Conservation (phyloP, 768 basidiomycete genomes). For the Pulveroboletus sp. region DNA sequence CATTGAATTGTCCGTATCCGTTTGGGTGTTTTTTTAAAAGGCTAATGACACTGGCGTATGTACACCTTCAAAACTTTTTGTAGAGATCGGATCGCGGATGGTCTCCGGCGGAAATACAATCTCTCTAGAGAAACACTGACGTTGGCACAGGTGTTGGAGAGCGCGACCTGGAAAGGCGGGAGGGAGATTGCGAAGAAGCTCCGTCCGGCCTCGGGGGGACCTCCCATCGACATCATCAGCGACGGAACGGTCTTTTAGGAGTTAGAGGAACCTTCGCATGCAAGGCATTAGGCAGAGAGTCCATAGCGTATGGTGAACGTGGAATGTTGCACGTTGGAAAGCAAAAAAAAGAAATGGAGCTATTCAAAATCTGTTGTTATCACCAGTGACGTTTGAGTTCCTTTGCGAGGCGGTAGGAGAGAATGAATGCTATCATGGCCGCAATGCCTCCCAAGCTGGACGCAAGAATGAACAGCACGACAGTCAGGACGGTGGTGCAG, state of each 20-base stretch:
- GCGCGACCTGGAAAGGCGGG: constrained; percentile 96
- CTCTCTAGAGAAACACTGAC: constrained; percentile 51
- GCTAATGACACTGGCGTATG: no score
- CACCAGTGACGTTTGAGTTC: constrained; percentile 38
- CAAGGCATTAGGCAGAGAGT: no score
- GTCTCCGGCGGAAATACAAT: constrained; percentile 57
- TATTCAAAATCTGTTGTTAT: background rate
- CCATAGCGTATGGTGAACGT: background rate
- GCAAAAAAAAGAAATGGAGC: no score
- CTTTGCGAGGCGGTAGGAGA: constrained; percentile 51
- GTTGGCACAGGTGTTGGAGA: constrained; percentile 86
- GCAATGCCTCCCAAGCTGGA: constrained; percentile 54
- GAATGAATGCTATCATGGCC: constrained; percentile 49
- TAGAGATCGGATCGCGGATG: constrained; percentile 70
- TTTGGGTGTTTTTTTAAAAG: background rate
- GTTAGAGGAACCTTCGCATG: no score
- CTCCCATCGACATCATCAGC: constrained; percentile 81
- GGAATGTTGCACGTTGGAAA: background rate
- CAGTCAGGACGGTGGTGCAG: background rate
- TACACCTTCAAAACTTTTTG: no score
- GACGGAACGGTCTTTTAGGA: constrained; percentile 76
- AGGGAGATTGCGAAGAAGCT: constrained; percentile 83
- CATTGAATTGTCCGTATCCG: constrained; percentile 67
- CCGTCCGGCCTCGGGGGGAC: constrained; percentile 70
- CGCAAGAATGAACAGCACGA: background rate